A percentile compares a stretch with the other conserved stretches of the same genome.
Conservation (phyloP, 1,284 basidiomycete genomes). For the Peniophora sp. region DNA sequence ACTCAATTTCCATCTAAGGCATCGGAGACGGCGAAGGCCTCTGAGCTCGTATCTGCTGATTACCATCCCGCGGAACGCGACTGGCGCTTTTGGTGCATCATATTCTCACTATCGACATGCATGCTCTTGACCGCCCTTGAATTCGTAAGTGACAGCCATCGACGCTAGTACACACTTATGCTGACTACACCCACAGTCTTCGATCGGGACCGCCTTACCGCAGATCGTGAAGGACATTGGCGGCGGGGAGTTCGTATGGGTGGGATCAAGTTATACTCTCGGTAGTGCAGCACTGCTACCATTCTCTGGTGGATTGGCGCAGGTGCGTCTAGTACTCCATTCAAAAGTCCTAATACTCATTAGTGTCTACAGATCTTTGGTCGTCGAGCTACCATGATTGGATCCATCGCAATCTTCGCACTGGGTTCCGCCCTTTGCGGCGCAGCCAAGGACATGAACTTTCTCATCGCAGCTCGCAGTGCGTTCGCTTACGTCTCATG, state of each 20-base stretch:
- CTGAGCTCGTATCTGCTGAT: not conserved
- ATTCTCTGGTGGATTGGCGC: constrained; percentile 21
- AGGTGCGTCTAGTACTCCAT: constrained; percentile 11
- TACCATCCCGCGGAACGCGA: not conserved
- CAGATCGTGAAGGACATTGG: constrained; percentile 24
- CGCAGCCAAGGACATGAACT: constrained; percentile 29
- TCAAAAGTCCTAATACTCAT: not conserved
- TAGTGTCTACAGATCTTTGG: constrained; percentile 24
- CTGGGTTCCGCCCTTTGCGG: constrained; percentile 37
- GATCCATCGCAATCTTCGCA: constrained; percentile 29
- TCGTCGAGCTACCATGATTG: constrained; percentile 27
- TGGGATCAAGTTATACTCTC: constrained; percentile 26
- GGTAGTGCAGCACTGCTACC: constrained; percentile 29
- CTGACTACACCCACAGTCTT: constrained; percentile 12
- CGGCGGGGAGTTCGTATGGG: constrained; percentile 28
- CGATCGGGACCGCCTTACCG: constrained; percentile 26
- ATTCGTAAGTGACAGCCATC: constrained; percentile 13
- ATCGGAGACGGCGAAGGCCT: too few species aligned
- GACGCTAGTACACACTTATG: too few species aligned
- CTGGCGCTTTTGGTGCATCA: constrained; percentile 25
- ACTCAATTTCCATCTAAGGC: too few species aligned
- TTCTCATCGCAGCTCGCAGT: constrained; percentile 34
- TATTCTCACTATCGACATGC: constrained; percentile 22
- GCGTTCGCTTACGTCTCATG: constrained; percentile 5
- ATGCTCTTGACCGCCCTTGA: constrained; percentile 28